Evolutionary conservation across 1,284 basidiomycete genomes (phyloP).

Genomic region (Trichosporon sp.): DNA sequence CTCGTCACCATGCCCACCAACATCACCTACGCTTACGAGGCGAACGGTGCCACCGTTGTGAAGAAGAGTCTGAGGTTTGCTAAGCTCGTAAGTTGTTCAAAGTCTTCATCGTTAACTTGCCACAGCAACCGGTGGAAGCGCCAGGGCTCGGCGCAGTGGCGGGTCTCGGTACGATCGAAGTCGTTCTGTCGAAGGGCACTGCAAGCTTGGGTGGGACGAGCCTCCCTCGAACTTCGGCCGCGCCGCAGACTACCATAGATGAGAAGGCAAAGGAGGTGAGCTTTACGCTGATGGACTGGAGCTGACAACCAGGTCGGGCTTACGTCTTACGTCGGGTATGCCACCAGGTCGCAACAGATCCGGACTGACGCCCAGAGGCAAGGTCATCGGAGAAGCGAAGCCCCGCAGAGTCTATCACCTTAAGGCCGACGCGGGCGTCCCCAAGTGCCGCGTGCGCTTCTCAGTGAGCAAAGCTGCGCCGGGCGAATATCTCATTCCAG

Average conservation of each 20-base stretch:
- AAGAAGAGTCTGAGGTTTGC: neutral
- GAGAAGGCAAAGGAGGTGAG: neutral
- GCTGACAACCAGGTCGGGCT: neutral
- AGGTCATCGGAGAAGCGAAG: neutral
- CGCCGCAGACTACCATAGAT: neutral
- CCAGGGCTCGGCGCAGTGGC: too few species aligned
- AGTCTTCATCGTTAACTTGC: neutral
- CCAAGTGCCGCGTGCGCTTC: neutral
- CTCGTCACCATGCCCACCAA: neutral
- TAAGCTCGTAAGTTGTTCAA: neutral
- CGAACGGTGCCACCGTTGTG: neutral
- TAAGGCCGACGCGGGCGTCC: neutral
- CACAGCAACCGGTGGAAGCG: neutral
- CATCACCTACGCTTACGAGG: neutral
- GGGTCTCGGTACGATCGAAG: neutral
- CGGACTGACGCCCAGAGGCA: neutral
- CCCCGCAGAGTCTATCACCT: neutral
- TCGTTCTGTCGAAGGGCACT: neutral
- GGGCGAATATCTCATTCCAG: neutral
- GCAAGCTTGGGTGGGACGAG: neutral
- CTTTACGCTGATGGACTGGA: too few species aligned
- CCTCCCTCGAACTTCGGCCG: neutral
- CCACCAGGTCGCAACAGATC: neutral
- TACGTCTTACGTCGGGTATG: neutral
- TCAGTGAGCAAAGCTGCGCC: neutral